Percentiles rank a stretch among this genome's conserved stretches.
Evolutionary conservation across 1,284 basidiomycete species (phyloP).

Genomic region (Cystobasidium sp.): DNA sequence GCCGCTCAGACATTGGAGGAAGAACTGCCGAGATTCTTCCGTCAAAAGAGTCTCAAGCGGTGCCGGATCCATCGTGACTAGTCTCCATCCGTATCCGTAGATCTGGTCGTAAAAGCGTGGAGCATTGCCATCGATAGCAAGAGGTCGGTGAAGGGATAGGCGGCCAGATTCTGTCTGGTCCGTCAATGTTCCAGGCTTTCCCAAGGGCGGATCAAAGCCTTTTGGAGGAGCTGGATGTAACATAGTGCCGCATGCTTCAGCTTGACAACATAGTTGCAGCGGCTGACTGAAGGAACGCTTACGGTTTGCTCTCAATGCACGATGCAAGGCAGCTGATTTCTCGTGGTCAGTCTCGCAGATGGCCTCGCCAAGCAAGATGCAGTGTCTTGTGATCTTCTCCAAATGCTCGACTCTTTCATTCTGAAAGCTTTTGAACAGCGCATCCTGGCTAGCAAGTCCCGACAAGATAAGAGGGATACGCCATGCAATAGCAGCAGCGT

Average conservation of each 20-base stretch:
- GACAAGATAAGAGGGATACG: slow-evolving; percentile 44
- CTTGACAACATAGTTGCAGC: not conserved
- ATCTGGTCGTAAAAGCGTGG: slow-evolving; percentile 12
- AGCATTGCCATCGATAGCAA: not conserved
- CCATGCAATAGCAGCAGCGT: slow-evolving; percentile 48
- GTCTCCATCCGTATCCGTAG: slow-evolving; percentile 25
- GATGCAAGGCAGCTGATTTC: slow-evolving; percentile 42
- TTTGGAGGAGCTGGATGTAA: slow-evolving; percentile 23
- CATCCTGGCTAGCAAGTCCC: slow-evolving; percentile 18
- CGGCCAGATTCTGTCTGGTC: slow-evolving; percentile 6
- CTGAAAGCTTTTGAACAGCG: slow-evolving; percentile 45
- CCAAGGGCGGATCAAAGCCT: slow-evolving; percentile 34
- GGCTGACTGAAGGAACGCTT: not conserved
- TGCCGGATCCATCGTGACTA: slow-evolving; percentile 3
- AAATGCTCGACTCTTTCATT: slow-evolving; percentile 46
- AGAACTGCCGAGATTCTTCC: not conserved
- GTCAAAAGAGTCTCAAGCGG: not conserved
- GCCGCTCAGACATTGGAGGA: slow-evolving; percentile 7
- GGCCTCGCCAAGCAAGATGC: slow-evolving; percentile 45
- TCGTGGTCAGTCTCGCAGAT: slow-evolving; percentile 48
- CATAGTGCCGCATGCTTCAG: not conserved
- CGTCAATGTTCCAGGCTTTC: slow-evolving; percentile 23
- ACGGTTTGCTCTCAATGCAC: slow-evolving; percentile 25
- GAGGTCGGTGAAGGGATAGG: slow-evolving; percentile 16
- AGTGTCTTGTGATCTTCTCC: slow-evolving; percentile 24